Percentiles rank a stretch among this genome's conserved stretches.
These are phyloP conservation scores for Seiridium cupressi DNA, from an alignment of 2,329 filamentous ascomycete genomes.

Conservation along the genomic window DNA sequence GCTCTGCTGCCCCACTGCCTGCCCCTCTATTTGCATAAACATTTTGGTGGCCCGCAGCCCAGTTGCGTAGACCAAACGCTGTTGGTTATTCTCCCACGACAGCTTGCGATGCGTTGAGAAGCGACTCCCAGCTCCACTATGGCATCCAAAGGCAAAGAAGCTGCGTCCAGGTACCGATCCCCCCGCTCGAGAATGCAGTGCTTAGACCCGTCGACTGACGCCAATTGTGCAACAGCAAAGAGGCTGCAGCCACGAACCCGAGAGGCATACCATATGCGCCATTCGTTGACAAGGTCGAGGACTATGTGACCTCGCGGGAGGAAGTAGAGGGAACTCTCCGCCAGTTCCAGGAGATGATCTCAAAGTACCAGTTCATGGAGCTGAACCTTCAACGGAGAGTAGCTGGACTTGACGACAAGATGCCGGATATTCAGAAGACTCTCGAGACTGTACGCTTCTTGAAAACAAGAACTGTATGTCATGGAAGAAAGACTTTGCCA, in stretches of 20 bases:
- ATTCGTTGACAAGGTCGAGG: conserved; percentile 82
- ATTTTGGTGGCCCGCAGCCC: not conserved
- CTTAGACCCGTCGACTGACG: not conserved
- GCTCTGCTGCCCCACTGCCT: not conserved
- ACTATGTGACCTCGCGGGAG: conserved; percentile 75
- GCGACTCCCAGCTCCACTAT: conserved; percentile 8
- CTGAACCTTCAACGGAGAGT: conserved; percentile 84
- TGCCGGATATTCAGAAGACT: conserved; percentile 96
- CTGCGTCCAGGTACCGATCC: conserved; percentile 15
- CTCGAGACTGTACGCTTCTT: conserved; percentile 88
- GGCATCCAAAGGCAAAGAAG: conserved; percentile 22
- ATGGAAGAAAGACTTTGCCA: not conserved
- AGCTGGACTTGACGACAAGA: conserved; percentile 83
- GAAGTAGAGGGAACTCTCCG: conserved; percentile 80
- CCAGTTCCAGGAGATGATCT: conserved; percentile 91
- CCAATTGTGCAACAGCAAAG: conserved; percentile 35
- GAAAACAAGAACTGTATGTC: conserved; percentile 66
- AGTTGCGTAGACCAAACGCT: not conserved
- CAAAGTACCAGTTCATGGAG: conserved; percentile 99
- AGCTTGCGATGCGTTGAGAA: not conserved
- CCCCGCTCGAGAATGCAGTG: not conserved
- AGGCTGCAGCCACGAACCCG: conserved; percentile 66
- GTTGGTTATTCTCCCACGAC: not conserved
- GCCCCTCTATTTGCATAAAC: conserved; percentile 5
- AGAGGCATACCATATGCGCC: conserved; percentile 81